Evolutionary conservation across 2,329 filamentous ascomycete species (phyloP).

Genomic region (Teratosphaeria destructans): DNA sequence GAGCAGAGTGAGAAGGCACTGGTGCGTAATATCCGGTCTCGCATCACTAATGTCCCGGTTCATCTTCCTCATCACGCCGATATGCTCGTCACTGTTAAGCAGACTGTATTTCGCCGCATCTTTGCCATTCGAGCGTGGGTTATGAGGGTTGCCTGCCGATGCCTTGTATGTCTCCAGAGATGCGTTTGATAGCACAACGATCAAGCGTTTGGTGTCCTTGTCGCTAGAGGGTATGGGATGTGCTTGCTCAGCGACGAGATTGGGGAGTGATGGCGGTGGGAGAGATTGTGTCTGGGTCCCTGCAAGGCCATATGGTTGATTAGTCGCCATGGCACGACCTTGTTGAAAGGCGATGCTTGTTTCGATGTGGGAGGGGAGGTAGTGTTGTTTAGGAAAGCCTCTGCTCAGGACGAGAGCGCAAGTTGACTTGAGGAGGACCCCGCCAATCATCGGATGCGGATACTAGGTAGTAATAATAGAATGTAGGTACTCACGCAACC

Average conservation of each 20-base stretch:
- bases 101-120: constrained; percentile 77
- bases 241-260: constrained; percentile 88
- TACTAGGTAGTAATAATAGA: neutral
- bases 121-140: constrained; percentile 53
- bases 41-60: constrained; percentile 97
- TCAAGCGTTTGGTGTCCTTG: constrained; percentile 82
- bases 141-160: constrained; percentile 39
- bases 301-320: constrained; percentile 9
- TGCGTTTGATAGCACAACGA: constrained; percentile 93
- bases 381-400: neutral
- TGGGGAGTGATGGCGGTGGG: constrained; percentile 79
- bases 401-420: neutral
- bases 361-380: neutral
- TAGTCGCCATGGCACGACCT: constrained; percentile 26
- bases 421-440: neutral
- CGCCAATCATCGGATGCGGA: neutral
- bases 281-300: constrained; percentile 67
- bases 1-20: constrained; percentile 94
- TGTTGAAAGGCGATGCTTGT: constrained; percentile 25
- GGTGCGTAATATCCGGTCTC: constrained; percentile 93
- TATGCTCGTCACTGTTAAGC: constrained; percentile 97
- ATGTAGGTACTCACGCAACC: constrained; percentile 20
- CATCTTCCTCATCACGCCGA: constrained; percentile 99
- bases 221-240: constrained; percentile 72
- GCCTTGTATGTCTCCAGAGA: constrained; percentile 97